Evolutionary conservation across 2,329 filamentous ascomycete genomes (phyloP), one percentile per base, ranked within the genome.

Genomic region (Botrytis cinerea): DNA sequence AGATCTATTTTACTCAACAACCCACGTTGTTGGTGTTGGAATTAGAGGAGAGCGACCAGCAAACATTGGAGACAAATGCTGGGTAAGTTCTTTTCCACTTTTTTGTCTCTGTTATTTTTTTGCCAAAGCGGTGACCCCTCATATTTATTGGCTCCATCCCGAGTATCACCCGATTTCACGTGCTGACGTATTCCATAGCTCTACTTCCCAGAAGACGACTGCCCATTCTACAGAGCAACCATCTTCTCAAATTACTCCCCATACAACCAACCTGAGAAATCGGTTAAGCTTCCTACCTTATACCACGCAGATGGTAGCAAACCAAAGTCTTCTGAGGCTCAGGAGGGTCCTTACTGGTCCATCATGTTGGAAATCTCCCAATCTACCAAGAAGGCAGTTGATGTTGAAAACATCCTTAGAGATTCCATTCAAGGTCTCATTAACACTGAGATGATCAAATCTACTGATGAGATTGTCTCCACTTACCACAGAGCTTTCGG

Each of bases 181-280:
- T 70, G 71, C 80, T 82, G 79, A 83, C 62, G 25, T n/a, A 45
- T 45, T 3, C 45, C 71, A 16, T 73, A 92, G 91, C 88, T 99
- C 78, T 99, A 99, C 90, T 99, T 98, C 90, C 96, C 96, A 76
- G 96, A 99, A 84, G 92, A 97, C 84, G 92, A 99, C 89, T 98
- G 94, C 87, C 94, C 94, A 82, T 99, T 99, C 89, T 99, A 99
- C 89, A 93, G 96, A 79, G 96, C 96, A 81, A 99, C 96, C 82
- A 98, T 99, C 86, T 99, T 99, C 90, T 98, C 95, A 85, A 99
- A 99, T 90, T 99, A 99, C 89, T 98, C 96, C 35, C 96, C 95
- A 71, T 91, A 97, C 90, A 99, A 99, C 88, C 96, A 98, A 86
- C 96, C 96, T 48, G 86, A 93, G 78, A 87, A 90, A 74, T 90